Percentiles rank a stretch among this genome's conserved stretches.
Evolutionary conservation across 2,329 filamentous ascomycete species (phyloP).

Genomic region (Hymenoscyphus albidus): DNA sequence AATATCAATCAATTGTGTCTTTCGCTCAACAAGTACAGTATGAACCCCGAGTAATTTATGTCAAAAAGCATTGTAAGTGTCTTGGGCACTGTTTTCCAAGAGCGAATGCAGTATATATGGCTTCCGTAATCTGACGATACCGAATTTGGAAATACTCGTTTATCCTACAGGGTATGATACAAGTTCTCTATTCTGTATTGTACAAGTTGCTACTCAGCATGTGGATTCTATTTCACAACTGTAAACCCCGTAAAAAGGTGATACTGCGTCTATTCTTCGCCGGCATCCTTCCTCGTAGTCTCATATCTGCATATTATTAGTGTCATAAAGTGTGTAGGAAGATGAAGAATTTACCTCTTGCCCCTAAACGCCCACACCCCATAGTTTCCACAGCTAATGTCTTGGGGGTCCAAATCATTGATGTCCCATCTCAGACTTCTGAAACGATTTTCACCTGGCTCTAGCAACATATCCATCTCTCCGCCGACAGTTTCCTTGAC

Average conservation of each 20-base stretch:
- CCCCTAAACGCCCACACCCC: constrained; percentile 95
- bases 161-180: constrained; percentile 5
- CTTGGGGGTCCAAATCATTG: constrained; percentile 91
- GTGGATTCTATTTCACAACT: neutral
- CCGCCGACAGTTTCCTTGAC: constrained; percentile 79
- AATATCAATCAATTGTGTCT: neutral
- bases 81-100: neutral
- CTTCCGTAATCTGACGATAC: neutral
- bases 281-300: constrained; percentile 32
- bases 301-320: constrained; percentile 32
- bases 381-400: constrained; percentile 95
- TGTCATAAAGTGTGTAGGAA: constrained; percentile 1
- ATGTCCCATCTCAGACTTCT: constrained; percentile 94
- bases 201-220: constrained; percentile 5
- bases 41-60: neutral
- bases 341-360: constrained; percentile 66
- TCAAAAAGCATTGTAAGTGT: neutral
- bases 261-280: constrained; percentile 9
- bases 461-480: constrained; percentile 86
- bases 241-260: neutral
- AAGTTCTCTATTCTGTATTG: constrained; percentile 4
- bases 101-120: neutral
- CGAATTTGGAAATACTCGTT: neutral
- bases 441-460: constrained; percentile 92
- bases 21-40: neutral